Conservation (phyloP, 2,329 filamentous ascomycete species). For the Aspergillus sergii region DNA sequence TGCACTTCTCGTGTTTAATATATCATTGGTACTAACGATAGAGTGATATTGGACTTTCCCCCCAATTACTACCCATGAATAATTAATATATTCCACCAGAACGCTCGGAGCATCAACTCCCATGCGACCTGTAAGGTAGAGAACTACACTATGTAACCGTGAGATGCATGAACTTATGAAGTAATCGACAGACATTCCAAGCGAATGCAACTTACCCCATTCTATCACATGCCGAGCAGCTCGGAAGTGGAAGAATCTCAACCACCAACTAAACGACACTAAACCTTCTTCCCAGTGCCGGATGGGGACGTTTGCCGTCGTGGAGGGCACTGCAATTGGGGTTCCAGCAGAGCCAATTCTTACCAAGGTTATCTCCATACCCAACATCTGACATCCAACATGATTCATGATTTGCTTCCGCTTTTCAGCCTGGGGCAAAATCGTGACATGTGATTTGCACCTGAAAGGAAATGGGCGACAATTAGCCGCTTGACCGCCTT, state of each 20-base stretch:
- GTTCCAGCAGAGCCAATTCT: background rate
- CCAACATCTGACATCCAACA: background rate
- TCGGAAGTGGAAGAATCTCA: background rate
- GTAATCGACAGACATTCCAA: background rate
- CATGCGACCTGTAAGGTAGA: background rate
- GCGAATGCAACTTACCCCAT: background rate
- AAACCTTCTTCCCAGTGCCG: background rate
- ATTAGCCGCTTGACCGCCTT: constrained; percentile 1
- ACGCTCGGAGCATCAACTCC: background rate
- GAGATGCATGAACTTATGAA: background rate
- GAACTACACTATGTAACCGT: background rate
- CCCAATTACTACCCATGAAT: background rate
- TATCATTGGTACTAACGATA: no score
- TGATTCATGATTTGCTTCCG: constrained; percentile 1
- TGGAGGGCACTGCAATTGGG: background rate
- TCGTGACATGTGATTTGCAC: background rate
- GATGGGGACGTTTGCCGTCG: background rate
- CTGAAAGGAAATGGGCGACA: background rate
- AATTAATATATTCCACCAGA: background rate
- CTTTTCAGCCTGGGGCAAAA: background rate
- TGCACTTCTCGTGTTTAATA: no score
- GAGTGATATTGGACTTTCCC: background rate
- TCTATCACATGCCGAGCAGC: background rate
- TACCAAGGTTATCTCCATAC: no score
- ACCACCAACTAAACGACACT: background rate